Percentiles rank a stretch among this genome's conserved stretches.
Conservation (phyloP, 108 stramenopile genomes). For the Craspedostauros australis region DNA sequence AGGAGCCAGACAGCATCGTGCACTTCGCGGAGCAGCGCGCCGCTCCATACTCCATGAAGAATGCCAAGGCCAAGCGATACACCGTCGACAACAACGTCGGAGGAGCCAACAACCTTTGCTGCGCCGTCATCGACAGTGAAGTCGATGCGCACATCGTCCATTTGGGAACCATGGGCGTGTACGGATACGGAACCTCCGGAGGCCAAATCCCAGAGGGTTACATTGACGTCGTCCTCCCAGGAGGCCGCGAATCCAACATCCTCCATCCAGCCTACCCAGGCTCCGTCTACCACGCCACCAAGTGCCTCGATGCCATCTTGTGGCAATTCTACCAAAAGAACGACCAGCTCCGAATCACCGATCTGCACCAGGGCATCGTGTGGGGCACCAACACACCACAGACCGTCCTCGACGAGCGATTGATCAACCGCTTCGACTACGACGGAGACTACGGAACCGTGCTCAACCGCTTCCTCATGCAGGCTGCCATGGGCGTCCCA, state of each 20-base stretch:
- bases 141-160: constrained; percentile 96
- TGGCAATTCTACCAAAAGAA: constrained; percentile 99
- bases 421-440: constrained; percentile 97
- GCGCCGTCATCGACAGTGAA: constrained; percentile 91
- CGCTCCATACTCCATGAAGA: constrained; percentile 96
- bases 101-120: constrained; percentile 95
- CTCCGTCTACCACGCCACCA: constrained; percentile 93
- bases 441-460: constrained; percentile 99
- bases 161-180: constrained; percentile 98
- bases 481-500: constrained; percentile 94
- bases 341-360: constrained; percentile 91
- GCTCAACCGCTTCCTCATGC: constrained; percentile 97
- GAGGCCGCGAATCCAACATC: constrained; percentile 86
- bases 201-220: constrained; percentile 99
- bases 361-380: constrained; percentile 99
- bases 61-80: constrained; percentile 91
- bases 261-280: constrained; percentile 98
- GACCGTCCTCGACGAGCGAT: constrained; percentile 89
- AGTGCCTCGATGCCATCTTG: constrained; percentile 94
- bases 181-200: constrained; percentile 96
- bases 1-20: constrained; percentile 92
- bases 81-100: constrained; percentile 96
- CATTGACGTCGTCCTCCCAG: constrained; percentile 95
- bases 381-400: constrained; percentile 99
- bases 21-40: constrained; percentile 99